Conservation (phyloP, 2,329 filamentous ascomycete genomes). For the Cercospora beticola region DNA sequence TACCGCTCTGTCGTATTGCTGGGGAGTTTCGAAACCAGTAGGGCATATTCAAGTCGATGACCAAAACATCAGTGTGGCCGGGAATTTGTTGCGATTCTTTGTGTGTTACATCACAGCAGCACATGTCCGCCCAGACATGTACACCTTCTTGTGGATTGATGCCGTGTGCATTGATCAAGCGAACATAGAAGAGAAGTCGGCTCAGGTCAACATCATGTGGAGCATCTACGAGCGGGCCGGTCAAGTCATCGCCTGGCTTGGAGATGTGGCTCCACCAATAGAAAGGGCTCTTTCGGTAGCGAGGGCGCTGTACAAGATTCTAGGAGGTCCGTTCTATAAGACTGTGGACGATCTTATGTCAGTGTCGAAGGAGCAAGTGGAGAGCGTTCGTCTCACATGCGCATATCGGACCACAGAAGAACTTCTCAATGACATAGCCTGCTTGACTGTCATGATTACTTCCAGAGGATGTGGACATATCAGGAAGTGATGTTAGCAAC, state of each 20-base stretch:
- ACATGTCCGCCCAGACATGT: background rate
- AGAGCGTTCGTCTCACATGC: too few relatives aligned
- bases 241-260: background rate
- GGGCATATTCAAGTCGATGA: background rate
- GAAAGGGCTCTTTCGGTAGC: background rate
- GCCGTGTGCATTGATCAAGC: background rate
- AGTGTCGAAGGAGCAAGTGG: too few relatives aligned
- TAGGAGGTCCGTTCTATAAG: too few relatives aligned
- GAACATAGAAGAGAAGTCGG: background rate
- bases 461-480: background rate
- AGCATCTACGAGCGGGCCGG: background rate
- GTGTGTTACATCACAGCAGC: background rate
- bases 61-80: background rate
- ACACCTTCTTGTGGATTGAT: background rate
- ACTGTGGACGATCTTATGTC: too few relatives aligned
- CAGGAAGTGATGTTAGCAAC: background rate
- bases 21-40: background rate
- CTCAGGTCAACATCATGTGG: background rate
- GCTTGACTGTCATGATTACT: background rate
- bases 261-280: background rate
- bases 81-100: background rate
- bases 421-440: background rate
- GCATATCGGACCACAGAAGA: too few relatives aligned
- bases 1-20: background rate
- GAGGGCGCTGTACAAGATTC: too few relatives aligned